Evolutionary conservation across 306 rosid species (phyloP).

Genomic region (Gynostemma pentaphyllum): DNA sequence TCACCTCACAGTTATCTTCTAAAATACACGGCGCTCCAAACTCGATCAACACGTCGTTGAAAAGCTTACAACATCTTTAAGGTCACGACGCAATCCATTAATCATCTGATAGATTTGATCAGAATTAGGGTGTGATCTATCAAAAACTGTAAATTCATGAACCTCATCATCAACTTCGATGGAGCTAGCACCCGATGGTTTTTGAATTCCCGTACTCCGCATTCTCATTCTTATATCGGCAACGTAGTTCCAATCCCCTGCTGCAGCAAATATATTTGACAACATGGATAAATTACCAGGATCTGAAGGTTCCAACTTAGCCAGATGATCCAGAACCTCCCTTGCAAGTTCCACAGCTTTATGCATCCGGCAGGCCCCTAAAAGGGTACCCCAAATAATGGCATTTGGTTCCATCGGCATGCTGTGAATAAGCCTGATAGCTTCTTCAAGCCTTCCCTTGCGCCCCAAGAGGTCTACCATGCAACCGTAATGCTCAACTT

Average conservation of each 20-base stretch:
- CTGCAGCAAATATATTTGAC: conserved; percentile 75
- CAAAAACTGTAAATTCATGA: conserved; percentile 61
- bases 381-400: no score
- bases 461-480: no score
- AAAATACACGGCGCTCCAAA: no score
- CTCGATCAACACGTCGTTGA: conserved; percentile 13
- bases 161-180: conserved; percentile 52
- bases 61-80: conserved; percentile 36
- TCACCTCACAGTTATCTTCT: no score
- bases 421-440: no score
- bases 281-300: conserved; percentile 49
- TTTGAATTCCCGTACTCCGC: conserved; percentile 43
- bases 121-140: conserved; percentile 56
- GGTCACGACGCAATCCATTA: conserved; percentile 39
- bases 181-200: conserved; percentile 70
- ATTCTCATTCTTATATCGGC: conserved; percentile 45
- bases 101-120: conserved; percentile 55
- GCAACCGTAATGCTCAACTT: no score
- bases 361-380: no score
- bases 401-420: no score
- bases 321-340: conserved; percentile 34
- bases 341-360: no score
- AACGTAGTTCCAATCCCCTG: conserved; percentile 61
- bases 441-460: no score
- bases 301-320: conserved; percentile 42